Base-by-base conservation (phyloP, 805 yeast species). In the Spencermartinsiella europaea region DNA sequence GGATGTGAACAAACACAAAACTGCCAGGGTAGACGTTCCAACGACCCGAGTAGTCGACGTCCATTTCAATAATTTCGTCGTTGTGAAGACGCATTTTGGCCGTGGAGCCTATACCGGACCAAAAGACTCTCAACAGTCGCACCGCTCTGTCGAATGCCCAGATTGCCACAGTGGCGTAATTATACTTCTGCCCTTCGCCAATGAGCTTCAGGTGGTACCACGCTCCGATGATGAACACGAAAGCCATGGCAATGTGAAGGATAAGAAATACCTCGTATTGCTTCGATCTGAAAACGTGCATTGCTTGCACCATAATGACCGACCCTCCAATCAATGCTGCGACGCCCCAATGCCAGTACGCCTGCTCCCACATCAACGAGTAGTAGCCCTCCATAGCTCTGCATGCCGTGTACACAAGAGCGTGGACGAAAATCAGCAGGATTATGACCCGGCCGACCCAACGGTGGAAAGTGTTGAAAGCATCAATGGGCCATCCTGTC, bases 121-220 rank as follows among this genome's bases (percentile, higher is more conserved):
- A 42, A 10, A 35, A 7, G 1, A 85, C 62, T 44, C 87, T 73
- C 1, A 72, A 64, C 10, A 80, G 48, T 50, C 95, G 72, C 14
- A 76, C 55, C 0, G 77, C 50, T 45, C 90, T 69, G 60, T 87
- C 95, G 52, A 77, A 70, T 1, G 68, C 72, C 95, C 95, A 88
- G 3, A 86, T 68, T 0, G 78, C 81, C 49, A 77, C 72, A 8
- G 80, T 59, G 3, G 79, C 74, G 47, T 75, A 78, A 17, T 75
- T 55, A 66, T 74, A 78, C 14, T 34, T 42, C 22, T 40, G 43
- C 12, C 35, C 4, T 34, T 34, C 45, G 4, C 38, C 35, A 17
- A 21, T 25, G 19, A 45, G 43, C 16, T 45, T 41, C 39, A 56
- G 35, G 60, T 85, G 95, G 36, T 69, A 68, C 76, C 79, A 84